Evolutionary conservation across 495 filamentous ascomycete species (phyloP), one percentile per base, ranked within the genome.

Genomic region (Penicillium tannophilum): DNA sequence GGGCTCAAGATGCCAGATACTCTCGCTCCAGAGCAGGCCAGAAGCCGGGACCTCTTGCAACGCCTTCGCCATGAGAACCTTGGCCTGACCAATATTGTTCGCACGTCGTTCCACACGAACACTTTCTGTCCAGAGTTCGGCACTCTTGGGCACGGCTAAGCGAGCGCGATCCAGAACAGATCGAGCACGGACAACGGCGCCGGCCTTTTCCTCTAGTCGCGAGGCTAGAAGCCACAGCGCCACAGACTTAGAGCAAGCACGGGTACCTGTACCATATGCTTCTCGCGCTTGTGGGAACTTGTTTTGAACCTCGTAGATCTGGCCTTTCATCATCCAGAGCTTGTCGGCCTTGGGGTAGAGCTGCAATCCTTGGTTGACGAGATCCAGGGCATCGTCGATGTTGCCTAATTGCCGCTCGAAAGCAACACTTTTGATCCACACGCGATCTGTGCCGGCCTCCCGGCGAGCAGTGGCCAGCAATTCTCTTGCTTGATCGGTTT

Each of bases 261-360:
- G 88, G 3, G 91, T 95, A 43, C 95, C 94, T 36, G 90, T 89
- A 60, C 84, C 85, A 74, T 94, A 98, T 1, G 95, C 93, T 69
- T 99, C 92, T 47, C 93, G 85, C 4, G 95, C 94, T 68, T 95
- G 89, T 0, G 90, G 86, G 39, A 90, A 76, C 68, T 90, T 90
- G 59, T 79, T 83, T 52, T 90, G 82, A 16, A 84, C 76, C 63
- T 96, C 90, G 81, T 98, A 99, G 59, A 98, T 91, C 63, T 99
- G 94, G 4, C 95, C 94, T 75, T 98, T 99, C 79, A 96, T 91
- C 90, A 97, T 97, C 88, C 92, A 96, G 11, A 99, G 83, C 70
- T 97, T 97, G 54, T 90, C 86, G 2, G 88, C 84, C 48, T 85
- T 84, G 11, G 95, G 93, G 73, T 94, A 98, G n/a, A 90, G 78